These are phyloP conservation scores for Akanthomyces dipterigenus DNA, from an alignment of 2,329 filamentous ascomycete species.

Conservation along the genomic window DNA sequence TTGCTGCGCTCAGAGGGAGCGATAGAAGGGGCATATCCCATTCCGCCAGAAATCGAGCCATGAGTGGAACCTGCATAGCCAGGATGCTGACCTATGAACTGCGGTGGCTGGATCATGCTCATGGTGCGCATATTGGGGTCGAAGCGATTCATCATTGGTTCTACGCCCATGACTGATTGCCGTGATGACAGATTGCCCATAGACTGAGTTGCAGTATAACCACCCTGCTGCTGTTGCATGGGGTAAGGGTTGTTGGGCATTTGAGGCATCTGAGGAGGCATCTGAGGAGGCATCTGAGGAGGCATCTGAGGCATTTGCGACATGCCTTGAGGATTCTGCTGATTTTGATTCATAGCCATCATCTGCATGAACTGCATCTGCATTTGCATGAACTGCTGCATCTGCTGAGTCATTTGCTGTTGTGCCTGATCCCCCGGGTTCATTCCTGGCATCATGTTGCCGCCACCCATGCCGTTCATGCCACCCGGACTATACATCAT, in stretches of 20 bases:
- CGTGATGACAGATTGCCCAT: constrained; percentile 38
- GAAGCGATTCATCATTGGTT: constrained; percentile 37
- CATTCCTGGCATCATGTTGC: constrained; percentile 29
- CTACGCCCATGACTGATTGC: constrained; percentile 38
- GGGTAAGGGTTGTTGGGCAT: constrained; percentile 25
- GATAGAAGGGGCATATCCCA: constrained; percentile 79
- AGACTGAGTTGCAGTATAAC: constrained; percentile 29
- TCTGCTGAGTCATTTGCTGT: constrained; percentile 74
- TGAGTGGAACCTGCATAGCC: constrained; percentile 25
- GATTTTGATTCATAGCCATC: constrained; percentile 46
- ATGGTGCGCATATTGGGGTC: constrained; percentile 59
- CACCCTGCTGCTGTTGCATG: constrained; percentile 22
- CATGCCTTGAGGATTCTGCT: constrained; percentile 23
- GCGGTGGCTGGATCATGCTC: constrained; percentile 73
- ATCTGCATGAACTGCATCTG: constrained; percentile 93
- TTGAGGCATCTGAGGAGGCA: constrained; percentile 22
- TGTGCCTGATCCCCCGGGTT: constrained; percentile 65
- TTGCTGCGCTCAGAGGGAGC: constrained; percentile 95
- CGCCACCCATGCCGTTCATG: constrained; percentile 25
- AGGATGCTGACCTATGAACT: constrained; percentile 45
- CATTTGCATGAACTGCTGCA: constrained; percentile 86
- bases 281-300: no score
- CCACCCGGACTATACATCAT: constrained; percentile 32
- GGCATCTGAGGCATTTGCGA: constrained; percentile 19
- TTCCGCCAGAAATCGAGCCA: constrained; percentile 27